Base-by-base conservation (phyloP, 2,329 filamentous ascomycete species). In the Raffaelea ambrosiae region DNA sequence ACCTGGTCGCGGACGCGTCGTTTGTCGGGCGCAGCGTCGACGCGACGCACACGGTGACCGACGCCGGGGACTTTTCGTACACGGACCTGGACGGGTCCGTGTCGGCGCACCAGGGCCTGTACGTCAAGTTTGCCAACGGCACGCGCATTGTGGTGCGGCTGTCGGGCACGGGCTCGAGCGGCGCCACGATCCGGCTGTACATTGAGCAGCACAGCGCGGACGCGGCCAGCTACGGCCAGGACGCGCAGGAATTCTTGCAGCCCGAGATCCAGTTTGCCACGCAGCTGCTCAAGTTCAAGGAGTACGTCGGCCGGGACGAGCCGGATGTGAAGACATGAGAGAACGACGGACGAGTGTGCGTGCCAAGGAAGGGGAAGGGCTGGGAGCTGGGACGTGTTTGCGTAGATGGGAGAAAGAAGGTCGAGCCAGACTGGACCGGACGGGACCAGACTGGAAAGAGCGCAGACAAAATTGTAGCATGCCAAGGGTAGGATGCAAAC, bases 31-130 rank as follows among this genome's bases (percentile, higher is more conserved):
- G 87, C 60, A 84, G 80, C 58, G 77, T 97, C 26, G 77, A 78
- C 55, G 88, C 86, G 74, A 69, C 59, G 63, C 86, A 86, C 64
- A 95, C 88, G 61, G 88, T 96, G 40, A 73, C 81, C 44, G 87
- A 94, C 59, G 91, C 90, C 7, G 93, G 90, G 56, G 90, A 98
- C 77, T 98, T 98, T 69, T 88, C 88, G 29, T 98, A 98, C 78
- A 97, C 88, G 9, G 93, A 98, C 63, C 83, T 98, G n/a, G 93
- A 98, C 61, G 93, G 91, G 53, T 95, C 88, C 55, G 88, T 97
- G 47, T 86, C 88, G 61, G 88, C 89, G 64, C 94, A 96, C 74
- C 93, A 98, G 73, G 93, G 93, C 55, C 82, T 98, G 58, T 98
- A 87, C 63, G 86, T 90, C 65, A 86, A 87, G 67, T 97, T 97